These are phyloP conservation scores for Thalassiosira ordinaria DNA, from an alignment of 352 stramenopile species.

Conservation along the genomic window DNA sequence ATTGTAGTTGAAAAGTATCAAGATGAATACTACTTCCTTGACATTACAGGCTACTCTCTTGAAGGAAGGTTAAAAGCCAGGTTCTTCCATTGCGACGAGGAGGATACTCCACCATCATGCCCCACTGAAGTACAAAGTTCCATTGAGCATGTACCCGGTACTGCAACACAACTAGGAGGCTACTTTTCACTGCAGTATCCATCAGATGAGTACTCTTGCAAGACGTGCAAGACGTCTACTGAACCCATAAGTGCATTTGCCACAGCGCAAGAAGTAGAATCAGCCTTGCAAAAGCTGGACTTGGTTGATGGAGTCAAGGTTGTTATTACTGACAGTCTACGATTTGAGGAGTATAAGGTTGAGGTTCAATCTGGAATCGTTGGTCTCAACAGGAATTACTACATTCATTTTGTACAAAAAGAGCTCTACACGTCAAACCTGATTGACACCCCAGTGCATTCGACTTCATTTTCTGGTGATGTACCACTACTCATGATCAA, in stretches of 20 bases:
- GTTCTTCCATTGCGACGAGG: constrained; percentile 29
- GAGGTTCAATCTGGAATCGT: constrained; percentile 61
- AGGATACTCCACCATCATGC: constrained; percentile 18
- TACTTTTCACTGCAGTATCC: constrained; percentile 85
- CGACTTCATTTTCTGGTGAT: constrained; percentile 51
- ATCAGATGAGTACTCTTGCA: constrained; percentile 28
- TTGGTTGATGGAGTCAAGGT: constrained; percentile 83
- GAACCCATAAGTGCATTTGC: constrained; percentile 71
- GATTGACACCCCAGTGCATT: constrained; percentile 27
- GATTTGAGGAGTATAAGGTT: constrained; percentile 66
- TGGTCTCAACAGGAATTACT: constrained; percentile 60
- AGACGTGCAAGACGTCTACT: constrained; percentile 62
- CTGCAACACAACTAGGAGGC: constrained; percentile 63
- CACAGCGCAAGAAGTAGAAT: constrained; percentile 74
- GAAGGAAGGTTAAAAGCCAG: constrained; percentile 25
- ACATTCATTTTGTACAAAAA: constrained; percentile 61
- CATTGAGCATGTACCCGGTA: constrained; percentile 40
- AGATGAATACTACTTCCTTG: constrained; percentile 53
- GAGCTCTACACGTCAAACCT: constrained; percentile 11
- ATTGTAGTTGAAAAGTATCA: constrained; percentile 46
- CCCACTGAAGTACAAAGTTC: constrained; percentile 23
- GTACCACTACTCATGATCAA: constrained; percentile 44
- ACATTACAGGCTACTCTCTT: constrained; percentile 51
- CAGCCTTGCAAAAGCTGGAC: constrained; percentile 79
- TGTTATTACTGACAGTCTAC: constrained; percentile 53